Evolutionary conservation across 768 basidiomycete genomes (phyloP).

Genomic region (Trametes maxima): DNA sequence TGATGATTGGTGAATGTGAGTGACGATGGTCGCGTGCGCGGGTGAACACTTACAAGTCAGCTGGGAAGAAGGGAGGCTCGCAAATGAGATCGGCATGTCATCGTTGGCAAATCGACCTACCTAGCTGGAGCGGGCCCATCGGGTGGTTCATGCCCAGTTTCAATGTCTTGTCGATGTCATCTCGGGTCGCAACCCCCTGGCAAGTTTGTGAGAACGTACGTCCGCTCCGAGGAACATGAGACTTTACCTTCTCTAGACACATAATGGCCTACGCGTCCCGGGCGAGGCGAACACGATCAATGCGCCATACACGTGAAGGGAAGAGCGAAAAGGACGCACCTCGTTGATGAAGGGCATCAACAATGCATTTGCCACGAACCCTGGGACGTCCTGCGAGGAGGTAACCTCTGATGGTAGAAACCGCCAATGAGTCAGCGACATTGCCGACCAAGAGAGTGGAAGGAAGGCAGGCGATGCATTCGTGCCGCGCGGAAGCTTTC

Average conservation of each 20-base stretch:
- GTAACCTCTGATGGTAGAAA: conserved; percentile 68
- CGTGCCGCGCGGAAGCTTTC: neutral
- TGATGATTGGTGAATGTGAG: conserved; percentile 12
- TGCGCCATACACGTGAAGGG: neutral
- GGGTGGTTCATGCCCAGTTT: conserved; percentile 94
- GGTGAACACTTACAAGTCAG: conserved; percentile 14
- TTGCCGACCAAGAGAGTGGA: conserved; percentile 1
- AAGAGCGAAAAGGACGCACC: conserved; percentile 39
- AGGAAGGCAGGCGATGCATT: neutral
- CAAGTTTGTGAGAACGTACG: neutral
- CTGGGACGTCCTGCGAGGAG: conserved; percentile 88
- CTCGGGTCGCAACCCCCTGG: conserved; percentile 87
- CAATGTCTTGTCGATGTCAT: conserved; percentile 95
- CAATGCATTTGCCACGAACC: conserved; percentile 92
- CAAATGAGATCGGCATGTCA: conserved; percentile 8
- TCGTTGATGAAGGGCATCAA: conserved; percentile 99
- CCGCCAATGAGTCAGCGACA: neutral
- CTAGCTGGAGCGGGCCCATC: conserved; percentile 92
- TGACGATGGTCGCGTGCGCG: neutral
- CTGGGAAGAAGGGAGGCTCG: conserved; percentile 34
- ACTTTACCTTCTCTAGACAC: conserved; percentile 80
- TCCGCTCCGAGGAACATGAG: neutral
- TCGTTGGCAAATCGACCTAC: conserved; percentile 36
- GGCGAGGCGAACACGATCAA: neutral
- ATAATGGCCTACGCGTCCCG: conserved; percentile 72